Base-by-base conservation (phyloP, 805 yeast genomes). In the Lachancea lanzarotensis region DNA sequence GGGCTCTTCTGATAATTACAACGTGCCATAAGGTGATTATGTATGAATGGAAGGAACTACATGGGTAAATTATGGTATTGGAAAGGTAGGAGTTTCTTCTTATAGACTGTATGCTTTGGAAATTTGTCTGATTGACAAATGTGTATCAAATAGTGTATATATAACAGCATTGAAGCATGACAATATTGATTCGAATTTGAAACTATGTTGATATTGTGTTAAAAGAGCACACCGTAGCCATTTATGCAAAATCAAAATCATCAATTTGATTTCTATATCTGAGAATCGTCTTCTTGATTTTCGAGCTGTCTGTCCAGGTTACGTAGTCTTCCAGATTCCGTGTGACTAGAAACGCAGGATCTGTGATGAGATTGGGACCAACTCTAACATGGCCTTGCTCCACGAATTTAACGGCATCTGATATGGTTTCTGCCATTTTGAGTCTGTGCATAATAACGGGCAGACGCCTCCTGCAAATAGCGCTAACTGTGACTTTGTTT, bases 311-410 rank as follows among this genome's bases (percentile, higher is more conserved):
- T n/a, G 86, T 93, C 99, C 99, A 93, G 3, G 98, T 93, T 55
- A 93, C 74, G 65, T 88, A 93, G 65, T 93, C 99, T 63, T 93
- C 99, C 84, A 93, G 75, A 56, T 80, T 87, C 61, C 96, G 76
- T 2, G 97, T 91, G 4, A 93, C 93, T 56, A 95, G 71, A 62
- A 82, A 91, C 0, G 98, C 96, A 3, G 98, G 95, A 64, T 93
- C 98, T 1, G 96, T 90, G 36, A 95, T 82, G 22, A 95, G 83
- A 60, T 88, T 84, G 11, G 98, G 98, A 0, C 99, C 99, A 6
- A 93, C 95, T 54, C 98, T 76, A 2, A 93, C 95, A 59, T 93
- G 98, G 2, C 99, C 99, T 64, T 93, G 98, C 60, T 93, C 97
- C 12, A 95, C 76, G 62, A 86, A 87, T 39, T 86, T 86, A 20